These are phyloP conservation scores for Delphinella strobiligena DNA, from an alignment of 2,329 filamentous ascomycete species.

Conservation along the genomic window DNA sequence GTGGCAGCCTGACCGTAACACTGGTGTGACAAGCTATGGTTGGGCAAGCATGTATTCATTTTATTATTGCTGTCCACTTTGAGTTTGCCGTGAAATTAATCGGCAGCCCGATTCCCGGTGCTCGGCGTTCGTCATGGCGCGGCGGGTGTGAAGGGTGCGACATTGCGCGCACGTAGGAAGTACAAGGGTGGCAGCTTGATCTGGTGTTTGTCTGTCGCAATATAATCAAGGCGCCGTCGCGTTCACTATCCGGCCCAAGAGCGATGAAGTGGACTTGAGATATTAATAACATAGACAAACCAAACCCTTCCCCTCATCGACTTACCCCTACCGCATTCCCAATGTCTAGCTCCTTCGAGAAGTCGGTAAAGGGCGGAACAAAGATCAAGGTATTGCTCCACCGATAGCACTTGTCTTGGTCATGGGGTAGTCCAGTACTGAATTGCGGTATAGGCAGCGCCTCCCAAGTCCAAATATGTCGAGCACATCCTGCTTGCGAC, in stretches of 20 bases:
- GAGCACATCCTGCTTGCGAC: conserved; percentile 95
- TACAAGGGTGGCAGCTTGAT: too few relatives aligned
- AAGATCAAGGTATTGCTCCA: conserved; percentile 70
- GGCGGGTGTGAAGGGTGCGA: too few relatives aligned
- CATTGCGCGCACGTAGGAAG: too few relatives aligned
- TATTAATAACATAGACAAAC: conserved; percentile 2
- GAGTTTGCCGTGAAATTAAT: too few relatives aligned
- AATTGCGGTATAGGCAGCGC: conserved; percentile 38
- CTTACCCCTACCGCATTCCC: conserved; percentile 1
- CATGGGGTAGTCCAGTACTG: not conserved
- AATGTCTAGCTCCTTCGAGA: conserved; percentile 90
- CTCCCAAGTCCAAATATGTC: conserved; percentile 98
- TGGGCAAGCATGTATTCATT: too few relatives aligned
- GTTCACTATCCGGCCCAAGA: too few relatives aligned
- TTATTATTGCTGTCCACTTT: too few relatives aligned
- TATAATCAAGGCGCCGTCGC: too few relatives aligned
- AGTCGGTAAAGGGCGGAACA: conserved; percentile 96
- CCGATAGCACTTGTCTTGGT: conserved; percentile 1
- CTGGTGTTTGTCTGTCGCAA: too few relatives aligned
- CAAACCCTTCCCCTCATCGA: conserved; percentile 1
- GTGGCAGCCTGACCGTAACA: conserved; percentile 22
- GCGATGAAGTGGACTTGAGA: not conserved
- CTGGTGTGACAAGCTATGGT: conserved; percentile 16
- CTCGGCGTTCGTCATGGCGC: too few relatives aligned
- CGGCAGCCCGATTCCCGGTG: too few relatives aligned